Conservation (phyloP, 192 early-diverging fungal species). For the Pilaira anomala region DNA sequence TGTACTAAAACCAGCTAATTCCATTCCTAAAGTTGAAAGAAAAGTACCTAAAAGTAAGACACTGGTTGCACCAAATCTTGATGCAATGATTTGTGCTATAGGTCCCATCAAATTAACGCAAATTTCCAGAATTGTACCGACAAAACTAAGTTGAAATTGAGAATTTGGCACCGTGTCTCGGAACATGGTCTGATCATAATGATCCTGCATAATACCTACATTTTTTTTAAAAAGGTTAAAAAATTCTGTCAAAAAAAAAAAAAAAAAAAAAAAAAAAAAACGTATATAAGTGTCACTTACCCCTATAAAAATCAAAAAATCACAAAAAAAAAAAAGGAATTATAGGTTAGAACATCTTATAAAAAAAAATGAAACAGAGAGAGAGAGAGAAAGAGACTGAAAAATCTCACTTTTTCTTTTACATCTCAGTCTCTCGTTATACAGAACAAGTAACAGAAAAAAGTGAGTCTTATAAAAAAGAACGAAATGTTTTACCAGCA, state of each 20-base stretch:
- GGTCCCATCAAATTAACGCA: conserved; percentile 22
- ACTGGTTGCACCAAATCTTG: not conserved
- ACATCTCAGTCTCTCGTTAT: too few species aligned
- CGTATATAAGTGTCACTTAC: conserved; percentile 19
- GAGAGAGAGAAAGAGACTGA: too few species aligned
- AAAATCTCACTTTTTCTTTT: too few species aligned
- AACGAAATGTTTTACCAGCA: conserved; percentile 5
- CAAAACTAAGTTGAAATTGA: conserved; percentile 19
- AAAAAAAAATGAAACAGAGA: too few species aligned
- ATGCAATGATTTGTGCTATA: conserved; percentile 12
- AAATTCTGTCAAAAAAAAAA: conserved; percentile 33
- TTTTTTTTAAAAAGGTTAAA: too few species aligned
- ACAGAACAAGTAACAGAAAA: conserved; percentile 14
- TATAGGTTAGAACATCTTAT: too few species aligned
- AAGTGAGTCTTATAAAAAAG: too few species aligned
- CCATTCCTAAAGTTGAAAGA: not conserved
- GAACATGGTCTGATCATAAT: conserved; percentile 10
- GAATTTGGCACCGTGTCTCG: not conserved
- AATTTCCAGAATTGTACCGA: conserved; percentile 23
- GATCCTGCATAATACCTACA: conserved; percentile 30
- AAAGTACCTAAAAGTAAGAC: conserved; percentile 1
- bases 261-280: conserved; percentile 30
- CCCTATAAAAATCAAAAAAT: too few species aligned
- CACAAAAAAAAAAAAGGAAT: too few species aligned
- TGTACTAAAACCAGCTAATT: conserved; percentile 22